Evolutionary conservation across 2,329 filamentous ascomycete species (phyloP), one percentile per base, ranked within the genome.

Genomic region (Trichophyton equinum): DNA sequence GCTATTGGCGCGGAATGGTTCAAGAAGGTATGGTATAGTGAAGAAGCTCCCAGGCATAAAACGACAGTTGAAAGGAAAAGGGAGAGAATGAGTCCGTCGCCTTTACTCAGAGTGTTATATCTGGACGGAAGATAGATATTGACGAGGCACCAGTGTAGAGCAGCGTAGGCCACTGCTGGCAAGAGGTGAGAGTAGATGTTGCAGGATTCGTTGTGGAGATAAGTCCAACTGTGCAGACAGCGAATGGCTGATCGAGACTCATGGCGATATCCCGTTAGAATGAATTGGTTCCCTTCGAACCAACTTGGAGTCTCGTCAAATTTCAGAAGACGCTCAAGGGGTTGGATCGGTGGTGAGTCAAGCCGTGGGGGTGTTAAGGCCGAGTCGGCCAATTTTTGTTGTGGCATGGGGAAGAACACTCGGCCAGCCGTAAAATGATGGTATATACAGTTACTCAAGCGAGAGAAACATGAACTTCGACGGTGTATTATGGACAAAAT

Each of bases 111-210:
- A 9, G 36, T 20, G 15, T 11, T 8, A 46, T 44, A 58, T 30
- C 33, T 8, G 25, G 57, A 11, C 5, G 57, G 57, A 38, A 58
- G 38, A 27, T 42, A 58, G 25, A n/a, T 46, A 18, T 25, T 58
- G 36, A 30, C n/a, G 9, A 46, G 57, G 38, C 22, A 30, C 42
- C 55, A 61, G n/a, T 55, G 55, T 3, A 46, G 11, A n/a, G 30
- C 44, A 60, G 46, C 59, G 57, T 73, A 72, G 22, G 71, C 20
- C 2, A 78, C 46, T 9, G 72, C 76, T 0, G 79, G 78, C 1
- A 81, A 64, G 3, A 81, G 70, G 65, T 78, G 75, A 15, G 75
- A 73, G 64, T 72, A 76, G 55, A 78, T 77, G 62, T 77, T 78
- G 65, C 72, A 64, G 0, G 73, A 69, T 65, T 78, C 76, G 62